Evolutionary conservation across 805 yeast genomes (phyloP).

Genomic region (Yarrowia deformans): DNA sequence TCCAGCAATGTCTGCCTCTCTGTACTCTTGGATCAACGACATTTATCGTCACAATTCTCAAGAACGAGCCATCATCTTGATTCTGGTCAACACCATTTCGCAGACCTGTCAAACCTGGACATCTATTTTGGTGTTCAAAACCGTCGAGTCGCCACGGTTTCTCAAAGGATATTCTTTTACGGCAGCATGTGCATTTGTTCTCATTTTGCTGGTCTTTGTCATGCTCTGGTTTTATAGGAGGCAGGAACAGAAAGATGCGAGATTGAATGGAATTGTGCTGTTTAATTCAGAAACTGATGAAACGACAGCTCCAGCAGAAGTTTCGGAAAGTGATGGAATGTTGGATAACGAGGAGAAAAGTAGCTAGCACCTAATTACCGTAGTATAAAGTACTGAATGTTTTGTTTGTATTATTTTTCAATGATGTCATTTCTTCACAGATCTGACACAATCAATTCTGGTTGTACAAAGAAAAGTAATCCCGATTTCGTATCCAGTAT

Average conservation of each 20-base stretch:
- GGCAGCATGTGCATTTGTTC: background rate
- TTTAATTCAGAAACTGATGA: background rate
- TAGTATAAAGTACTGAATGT: background rate
- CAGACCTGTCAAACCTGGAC: background rate
- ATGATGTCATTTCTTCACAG: too few species aligned
- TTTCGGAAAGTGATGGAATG: background rate
- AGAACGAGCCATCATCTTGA: background rate
- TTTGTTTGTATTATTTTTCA: too few species aligned
- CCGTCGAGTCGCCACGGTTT: background rate
- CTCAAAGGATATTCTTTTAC: background rate
- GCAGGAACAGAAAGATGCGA: background rate
- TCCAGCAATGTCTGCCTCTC: background rate
- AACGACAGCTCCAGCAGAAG: background rate
- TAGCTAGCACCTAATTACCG: too few species aligned
- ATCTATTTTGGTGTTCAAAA: background rate
- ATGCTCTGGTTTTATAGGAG: background rate
- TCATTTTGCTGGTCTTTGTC: background rate
- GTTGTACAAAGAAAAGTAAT: too few species aligned
- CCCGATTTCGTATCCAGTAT: too few species aligned
- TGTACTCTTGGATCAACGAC: background rate
- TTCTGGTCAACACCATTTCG: background rate
- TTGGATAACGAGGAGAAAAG: too few species aligned
- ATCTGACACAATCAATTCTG: too few species aligned
- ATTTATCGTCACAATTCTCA: background rate
- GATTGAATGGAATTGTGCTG: background rate